phyloP scores from a whole-genome alignment of 2,329 filamentous ascomycete species.

The Sporothrix brasiliensis region DNA sequence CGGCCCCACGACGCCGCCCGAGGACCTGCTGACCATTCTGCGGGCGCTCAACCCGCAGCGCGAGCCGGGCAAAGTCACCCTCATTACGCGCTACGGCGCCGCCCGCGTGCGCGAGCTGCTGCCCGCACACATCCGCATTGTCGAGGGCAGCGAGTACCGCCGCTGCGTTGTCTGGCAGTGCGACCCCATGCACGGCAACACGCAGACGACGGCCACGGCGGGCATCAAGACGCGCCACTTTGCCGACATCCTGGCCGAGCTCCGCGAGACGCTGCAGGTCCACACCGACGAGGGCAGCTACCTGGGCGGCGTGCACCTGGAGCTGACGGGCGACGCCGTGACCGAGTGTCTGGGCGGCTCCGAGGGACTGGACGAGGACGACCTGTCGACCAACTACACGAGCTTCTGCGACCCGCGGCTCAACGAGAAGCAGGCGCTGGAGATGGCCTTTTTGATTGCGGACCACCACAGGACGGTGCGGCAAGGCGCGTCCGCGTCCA shows the following conservation, averaged over 20 bases:
- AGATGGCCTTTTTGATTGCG: conserved; percentile 90
- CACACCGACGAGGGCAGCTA: conserved; percentile 83
- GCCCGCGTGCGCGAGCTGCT: conserved; percentile 74
- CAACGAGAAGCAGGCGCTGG: conserved; percentile 97
- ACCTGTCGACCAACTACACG: conserved; percentile 87
- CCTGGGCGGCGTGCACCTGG: conserved; percentile 90
- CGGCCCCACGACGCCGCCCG: conserved; percentile 76
- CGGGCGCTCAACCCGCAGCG: conserved; percentile 80
- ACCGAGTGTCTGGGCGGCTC: conserved; percentile 95
- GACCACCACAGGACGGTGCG: conserved; percentile 65
- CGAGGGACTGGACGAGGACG: conserved; percentile 82
- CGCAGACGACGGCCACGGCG: conserved; percentile 64
- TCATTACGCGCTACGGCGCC: conserved; percentile 94
- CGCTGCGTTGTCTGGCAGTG: conserved; percentile 87
- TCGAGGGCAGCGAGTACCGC: conserved; percentile 73
- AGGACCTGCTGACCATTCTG: conserved; percentile 77
- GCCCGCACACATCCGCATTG: conserved; percentile 82
- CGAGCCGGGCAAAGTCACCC: conserved; percentile 89
- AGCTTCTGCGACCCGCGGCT: conserved; percentile 93
- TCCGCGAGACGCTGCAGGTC: conserved; percentile 79
- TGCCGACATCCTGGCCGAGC: conserved; percentile 83
- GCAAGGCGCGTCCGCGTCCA: not conserved
- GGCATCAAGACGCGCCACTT: conserved; percentile 94
- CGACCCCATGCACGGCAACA: conserved; percentile 96
- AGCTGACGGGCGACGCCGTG: conserved; percentile 92